Conservation (phyloP, 495 filamentous ascomycete species). For the Talaromyces thailandensis region DNA sequence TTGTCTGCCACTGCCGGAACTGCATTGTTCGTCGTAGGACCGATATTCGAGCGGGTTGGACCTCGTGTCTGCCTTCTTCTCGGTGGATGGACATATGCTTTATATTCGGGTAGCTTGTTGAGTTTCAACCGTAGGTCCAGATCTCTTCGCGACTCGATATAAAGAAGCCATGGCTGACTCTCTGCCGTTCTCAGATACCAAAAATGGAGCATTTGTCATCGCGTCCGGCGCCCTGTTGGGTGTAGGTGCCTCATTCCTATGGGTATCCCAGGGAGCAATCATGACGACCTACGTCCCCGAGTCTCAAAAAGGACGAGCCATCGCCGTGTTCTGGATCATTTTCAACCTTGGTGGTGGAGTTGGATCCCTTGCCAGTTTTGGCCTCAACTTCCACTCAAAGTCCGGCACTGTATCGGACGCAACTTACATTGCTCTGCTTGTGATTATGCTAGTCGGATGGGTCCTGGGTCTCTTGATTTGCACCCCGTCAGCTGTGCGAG, state of each 20-base stretch:
- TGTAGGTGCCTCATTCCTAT: conserved; percentile 40
- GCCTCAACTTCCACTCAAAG: conserved; percentile 35
- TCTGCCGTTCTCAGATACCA: conserved; percentile 43
- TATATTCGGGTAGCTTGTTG: conserved; percentile 33
- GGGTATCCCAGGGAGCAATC: conserved; percentile 47
- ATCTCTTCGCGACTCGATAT: neutral
- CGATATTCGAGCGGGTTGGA: conserved; percentile 32
- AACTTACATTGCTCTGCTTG: conserved; percentile 42
- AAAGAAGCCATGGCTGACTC: conserved; percentile 17
- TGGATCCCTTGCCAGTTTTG: conserved; percentile 40
- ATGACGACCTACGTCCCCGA: conserved; percentile 46
- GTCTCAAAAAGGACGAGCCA: conserved; percentile 38
- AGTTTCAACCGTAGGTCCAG: conserved; percentile 25
- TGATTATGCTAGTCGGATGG: conserved; percentile 39
- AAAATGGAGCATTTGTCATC: conserved; percentile 69
- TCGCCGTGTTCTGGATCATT: conserved; percentile 45
- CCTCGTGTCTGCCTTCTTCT: conserved; percentile 30
- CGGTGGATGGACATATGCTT: conserved; percentile 34
- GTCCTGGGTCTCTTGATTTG: conserved; percentile 44
- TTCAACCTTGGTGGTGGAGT: conserved; percentile 45
- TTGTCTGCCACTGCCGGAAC: conserved; percentile 29
- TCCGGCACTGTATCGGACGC: conserved; percentile 34
- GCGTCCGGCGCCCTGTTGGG: conserved; percentile 48
- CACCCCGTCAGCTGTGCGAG: conserved; percentile 44
- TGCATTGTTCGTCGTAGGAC: conserved; percentile 33